phyloP scores from a whole-genome alignment of 768 basidiomycete genomes.

The Lepiota subincarnata region DNA sequence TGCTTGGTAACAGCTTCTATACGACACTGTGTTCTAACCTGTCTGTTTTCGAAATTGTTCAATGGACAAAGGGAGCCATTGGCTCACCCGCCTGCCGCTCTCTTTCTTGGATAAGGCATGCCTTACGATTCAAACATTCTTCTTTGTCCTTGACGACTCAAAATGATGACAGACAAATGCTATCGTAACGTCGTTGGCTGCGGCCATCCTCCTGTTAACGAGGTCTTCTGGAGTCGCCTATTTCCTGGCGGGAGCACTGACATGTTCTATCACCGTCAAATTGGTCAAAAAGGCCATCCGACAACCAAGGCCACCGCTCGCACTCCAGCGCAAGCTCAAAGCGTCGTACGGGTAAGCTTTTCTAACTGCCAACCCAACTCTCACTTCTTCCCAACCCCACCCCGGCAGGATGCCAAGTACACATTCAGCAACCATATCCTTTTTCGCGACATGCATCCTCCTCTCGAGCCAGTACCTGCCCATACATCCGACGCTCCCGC shows the following conservation, averaged over 20 bases:
- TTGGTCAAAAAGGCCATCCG: constrained; percentile 54
- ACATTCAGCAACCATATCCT: constrained; percentile 68
- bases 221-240: constrained; percentile 60
- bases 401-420: constrained; percentile 77
- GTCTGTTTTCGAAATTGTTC: too few species aligned
- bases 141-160: not conserved
- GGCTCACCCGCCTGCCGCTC: constrained; percentile 9
- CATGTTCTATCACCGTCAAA: constrained; percentile 58
- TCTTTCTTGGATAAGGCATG: constrained; percentile 38
- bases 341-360: constrained; percentile 60
- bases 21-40: too few species aligned
- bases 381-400: not conserved
- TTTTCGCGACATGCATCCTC: constrained; percentile 55
- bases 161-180: constrained; percentile 46
- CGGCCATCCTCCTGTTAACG: constrained; percentile 49
- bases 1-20: too few species aligned
- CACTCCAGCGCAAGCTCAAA: constrained; percentile 37
- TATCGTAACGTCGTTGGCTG: constrained; percentile 50
- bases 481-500: constrained; percentile 50
- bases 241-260: constrained; percentile 53
- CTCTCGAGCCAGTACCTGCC: constrained; percentile 58
- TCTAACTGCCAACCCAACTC: not conserved
- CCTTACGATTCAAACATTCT: not conserved
- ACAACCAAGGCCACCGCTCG: constrained; percentile 55
- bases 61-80: not conserved